Evolutionary conservation across 1,139 yeast species (phyloP), one percentile per base, ranked within the genome.

Genomic region (Arxiozyma telluris): DNA sequence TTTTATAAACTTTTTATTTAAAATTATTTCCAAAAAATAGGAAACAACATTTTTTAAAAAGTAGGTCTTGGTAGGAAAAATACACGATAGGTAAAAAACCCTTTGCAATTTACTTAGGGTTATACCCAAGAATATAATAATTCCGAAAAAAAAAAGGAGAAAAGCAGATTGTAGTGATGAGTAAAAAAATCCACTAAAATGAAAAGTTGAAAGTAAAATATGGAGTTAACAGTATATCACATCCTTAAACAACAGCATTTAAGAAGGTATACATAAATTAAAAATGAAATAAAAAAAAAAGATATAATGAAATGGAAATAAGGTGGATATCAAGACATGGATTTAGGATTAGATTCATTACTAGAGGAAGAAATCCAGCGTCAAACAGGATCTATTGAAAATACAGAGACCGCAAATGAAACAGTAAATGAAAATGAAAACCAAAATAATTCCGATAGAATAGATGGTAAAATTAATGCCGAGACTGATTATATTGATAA

Each of bases 181-280:
- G 8, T n/a, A 34, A 34, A 34, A 3, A 34, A 34, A 15, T 27
- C 30, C 30, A 8, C 7, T 8, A 27, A 27, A 6, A 27, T 27
- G 30, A 27, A 27, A 8, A 27, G 30, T 8, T 27, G 30, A 27
- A 27, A 27, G 30, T 8, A 8, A 23, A 27, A 27, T 27, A 27
- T 27, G 11, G 11, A 27, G 30, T 27, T 27, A 27, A 27, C 30
- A 27, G 11, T 27, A 27, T 6, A 27, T 27, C 30, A 27, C 11
- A 8, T 27, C 11, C 11, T 27, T 27, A 8, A 27, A 27, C 11
- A 27, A 27, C 30, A 27, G 11, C 30, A 27, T 7, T 8, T 8
- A 43, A 15, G 23, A 4, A 15, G 15, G 11, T n/a, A 18, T 18
- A 27, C 6, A 4, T 27, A 50, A 67, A 72, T 7, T 63, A 63